Evolutionary conservation across 768 basidiomycete species (phyloP), one percentile per base, ranked within the genome.

Genomic region (Lentinula raphanica): DNA sequence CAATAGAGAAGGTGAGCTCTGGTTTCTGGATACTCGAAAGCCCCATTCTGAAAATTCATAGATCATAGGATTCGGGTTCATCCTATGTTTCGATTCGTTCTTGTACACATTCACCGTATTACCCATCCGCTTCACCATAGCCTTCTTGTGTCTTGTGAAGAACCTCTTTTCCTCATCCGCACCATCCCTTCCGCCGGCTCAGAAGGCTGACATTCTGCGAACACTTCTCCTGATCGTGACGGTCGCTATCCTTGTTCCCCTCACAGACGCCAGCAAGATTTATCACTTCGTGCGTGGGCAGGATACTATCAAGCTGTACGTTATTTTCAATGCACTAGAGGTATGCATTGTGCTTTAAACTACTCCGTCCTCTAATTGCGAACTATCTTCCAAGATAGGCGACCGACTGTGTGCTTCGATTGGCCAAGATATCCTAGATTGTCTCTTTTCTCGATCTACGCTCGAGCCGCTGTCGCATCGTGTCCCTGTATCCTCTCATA

Each of bases 321-420:
- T 99, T 59, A 96, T 99, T 51, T 99, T 98, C 74, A 98, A 98
- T 70, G 95, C 94, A 11, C 79, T 99, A 6, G 97, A 99, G 82
- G 96, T 96, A 71, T 58, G 85, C 69, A 54, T 27, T 21, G n/a
- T 29, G 17, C 55, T 58, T 19, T 27, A 6, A 7, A 6, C 44
- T 29, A 13, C 5, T 39, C 6, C 29, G 9, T 1, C 35, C 44
- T 12, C 49, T 17, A 38, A 44, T 40, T 12, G 29, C 58, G 13
- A 13, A 35, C 13, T 7, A 27, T 21, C 19, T 51, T 5, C 15
- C 62, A 15, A 98, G 96, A 98, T 99, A 62, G 97, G 87, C 27
- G 97, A 99, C 71, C 78, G 94, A 19, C 73, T 99, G 5, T 96
- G 94, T 69, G 90, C 93, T 25, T 95, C 95, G 2, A 94, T 99